These are phyloP conservation scores for Pseudogymnoascus sp. DNA, from an alignment of 2,329 filamentous ascomycete genomes.

Conservation along the genomic window DNA sequence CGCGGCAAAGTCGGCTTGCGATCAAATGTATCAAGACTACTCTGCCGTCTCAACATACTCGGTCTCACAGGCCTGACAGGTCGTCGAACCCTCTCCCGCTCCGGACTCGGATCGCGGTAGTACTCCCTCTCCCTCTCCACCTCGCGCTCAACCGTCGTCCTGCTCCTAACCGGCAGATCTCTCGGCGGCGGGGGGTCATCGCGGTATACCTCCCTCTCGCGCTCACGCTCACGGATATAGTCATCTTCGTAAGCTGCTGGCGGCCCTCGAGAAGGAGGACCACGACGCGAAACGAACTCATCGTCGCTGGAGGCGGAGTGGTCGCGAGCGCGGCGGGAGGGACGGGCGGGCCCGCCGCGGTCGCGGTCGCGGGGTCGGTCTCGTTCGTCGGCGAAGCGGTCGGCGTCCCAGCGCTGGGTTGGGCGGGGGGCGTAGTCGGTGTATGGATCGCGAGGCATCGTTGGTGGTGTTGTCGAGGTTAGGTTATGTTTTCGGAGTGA, in stretches of 20 bases:
- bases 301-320: neutral
- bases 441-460: neutral
- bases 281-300: too few species aligned
- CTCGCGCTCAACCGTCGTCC: neutral
- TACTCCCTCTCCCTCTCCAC: neutral
- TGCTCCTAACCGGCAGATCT: neutral
- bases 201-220: neutral
- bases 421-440: neutral
- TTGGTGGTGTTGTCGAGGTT: too few species aligned
- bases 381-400: neutral
- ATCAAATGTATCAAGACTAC: constrained; percentile 85
- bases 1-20: constrained; percentile 52
- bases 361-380: neutral
- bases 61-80: constrained; percentile 43
- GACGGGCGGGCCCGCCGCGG: neutral
- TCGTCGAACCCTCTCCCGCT: neutral
- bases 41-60: constrained; percentile 67
- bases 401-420: neutral
- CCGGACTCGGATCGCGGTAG: neutral
- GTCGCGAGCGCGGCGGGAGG: neutral
- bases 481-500: too few species aligned
- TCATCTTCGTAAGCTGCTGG: neutral
- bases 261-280: neutral
- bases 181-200: neutral
- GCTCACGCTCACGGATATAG: neutral